Evolutionary conservation across 495 filamentous ascomycete species (phyloP).

Genomic region (Annulohypoxylon stygium): DNA sequence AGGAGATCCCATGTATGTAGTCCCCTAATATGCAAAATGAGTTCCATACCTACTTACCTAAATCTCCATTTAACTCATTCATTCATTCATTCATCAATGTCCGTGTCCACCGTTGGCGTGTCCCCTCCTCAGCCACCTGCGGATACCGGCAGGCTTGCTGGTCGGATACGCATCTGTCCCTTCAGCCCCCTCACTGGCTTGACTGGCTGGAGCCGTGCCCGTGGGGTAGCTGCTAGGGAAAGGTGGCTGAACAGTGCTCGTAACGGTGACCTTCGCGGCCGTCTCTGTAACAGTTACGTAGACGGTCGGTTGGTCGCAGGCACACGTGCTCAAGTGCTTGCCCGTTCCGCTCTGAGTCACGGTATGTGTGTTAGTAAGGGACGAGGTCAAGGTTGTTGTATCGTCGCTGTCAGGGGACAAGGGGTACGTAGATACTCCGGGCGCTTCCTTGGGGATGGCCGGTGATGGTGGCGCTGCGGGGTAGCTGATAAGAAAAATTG

Average conservation of each 20-base stretch:
- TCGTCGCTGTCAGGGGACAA: neutral
- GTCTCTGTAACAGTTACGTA: conserved; percentile 44
- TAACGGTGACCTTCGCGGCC: conserved; percentile 41
- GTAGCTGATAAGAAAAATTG: conserved; percentile 30
- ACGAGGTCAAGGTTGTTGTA: conserved; percentile 23
- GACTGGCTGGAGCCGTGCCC: conserved; percentile 28
- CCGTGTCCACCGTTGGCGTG: conserved; percentile 34
- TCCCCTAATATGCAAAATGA: conserved; percentile 17
- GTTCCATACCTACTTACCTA: conserved; percentile 1
- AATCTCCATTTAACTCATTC: neutral
- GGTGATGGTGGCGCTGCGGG: conserved; percentile 10
- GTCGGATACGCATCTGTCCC: conserved; percentile 18
- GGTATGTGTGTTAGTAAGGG: conserved; percentile 25
- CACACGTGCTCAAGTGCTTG: conserved; percentile 19
- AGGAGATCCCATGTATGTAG: conserved; percentile 1
- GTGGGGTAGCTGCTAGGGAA: conserved; percentile 40
- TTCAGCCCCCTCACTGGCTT: conserved; percentile 8
- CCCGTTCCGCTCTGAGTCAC: conserved; percentile 7
- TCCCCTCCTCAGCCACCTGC: conserved; percentile 48
- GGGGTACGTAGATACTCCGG: conserved; percentile 6
- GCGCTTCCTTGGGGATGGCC: conserved; percentile 20
- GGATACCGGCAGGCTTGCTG: conserved; percentile 24
- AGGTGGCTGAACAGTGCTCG: conserved; percentile 47
- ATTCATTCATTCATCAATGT: conserved; percentile 7
- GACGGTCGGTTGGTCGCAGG: conserved; percentile 43